Base-by-base conservation (phyloP, 2,329 filamentous ascomycete species). In the Leptographium lundbergii region DNA sequence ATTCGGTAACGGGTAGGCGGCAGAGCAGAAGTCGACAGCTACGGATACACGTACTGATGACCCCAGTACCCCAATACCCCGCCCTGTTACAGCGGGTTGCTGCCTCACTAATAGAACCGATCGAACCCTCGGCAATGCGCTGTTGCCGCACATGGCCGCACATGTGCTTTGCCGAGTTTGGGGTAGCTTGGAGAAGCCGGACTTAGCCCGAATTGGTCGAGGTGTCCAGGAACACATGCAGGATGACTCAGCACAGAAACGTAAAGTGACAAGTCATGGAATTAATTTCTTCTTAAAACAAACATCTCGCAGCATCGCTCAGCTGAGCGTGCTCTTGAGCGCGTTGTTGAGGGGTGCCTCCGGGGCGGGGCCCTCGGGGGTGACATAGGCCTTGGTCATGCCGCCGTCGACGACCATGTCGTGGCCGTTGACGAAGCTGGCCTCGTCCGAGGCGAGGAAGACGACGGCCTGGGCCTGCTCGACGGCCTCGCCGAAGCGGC, bases 361-460 rank as follows among this genome's bases (percentile, higher is more conserved):
- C 0, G 75, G 65, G 10, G 82, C 69, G 17, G 80, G 75, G 4
- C 84, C 84, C 72, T 86, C 82, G 2, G 84, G 75, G 1, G 84
- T 87, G 32, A 87, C 84, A 72, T 96, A 97, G 52, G 91, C 89
- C 79, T 88, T 96, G 67, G 85, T 92, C 89, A 99, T 89, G 61
- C 92, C 92, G 60, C 94, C 94, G 68, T 99, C 94, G 29, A 97
- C 91, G 5, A 95, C 87, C 75, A 97, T 95, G 70, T 97, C 94
- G 61, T 84, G 87, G 13, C 88, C 91, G 64, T 94, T 95, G 68
- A 95, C 88, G 67, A 95, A 95, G 76, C 87, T 89, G 68, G 86
- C 85, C 77, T 95, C 90, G 65, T 95, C 90, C 64, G 86, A 91
- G 10, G 90, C 90, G 61, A 95, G 74, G 75, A 95, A 95, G 9